Percentiles rank a stretch among this genome's conserved stretches.
Evolutionary conservation across 179 eudicot species (phyloP).

Genomic region (Drosera spatulata): DNA sequence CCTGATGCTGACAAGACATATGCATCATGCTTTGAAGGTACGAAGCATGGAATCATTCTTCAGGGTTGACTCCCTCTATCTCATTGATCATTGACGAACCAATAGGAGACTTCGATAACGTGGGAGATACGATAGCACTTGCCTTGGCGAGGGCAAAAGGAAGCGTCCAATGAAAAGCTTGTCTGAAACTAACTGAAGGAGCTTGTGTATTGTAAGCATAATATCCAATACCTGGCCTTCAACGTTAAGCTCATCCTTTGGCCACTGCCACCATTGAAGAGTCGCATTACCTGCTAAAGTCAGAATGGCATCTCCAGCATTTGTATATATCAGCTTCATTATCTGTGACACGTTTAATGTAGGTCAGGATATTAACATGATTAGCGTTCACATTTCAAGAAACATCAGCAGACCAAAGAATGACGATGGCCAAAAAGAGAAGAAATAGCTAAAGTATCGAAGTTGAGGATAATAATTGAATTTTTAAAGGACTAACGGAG

Average conservation of each 20-base stretch:
- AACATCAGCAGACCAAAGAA: too few relatives aligned
- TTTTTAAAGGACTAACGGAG: too few relatives aligned
- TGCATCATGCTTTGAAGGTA: slow-evolving; percentile 92
- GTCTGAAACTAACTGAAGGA: background rate
- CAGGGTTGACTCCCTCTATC: slow-evolving; percentile 55
- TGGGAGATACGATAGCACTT: slow-evolving; percentile 68
- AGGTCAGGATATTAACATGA: too few relatives aligned
- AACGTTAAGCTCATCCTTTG: slow-evolving; percentile 60
- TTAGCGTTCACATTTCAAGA: too few relatives aligned
- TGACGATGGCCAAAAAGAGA: too few relatives aligned
- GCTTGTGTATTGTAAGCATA: background rate
- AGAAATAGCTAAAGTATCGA: too few relatives aligned
- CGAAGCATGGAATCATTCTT: slow-evolving; percentile 89
- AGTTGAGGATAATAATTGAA: too few relatives aligned
- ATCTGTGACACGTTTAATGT: slow-evolving; percentile 54
- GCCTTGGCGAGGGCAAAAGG: slow-evolving; percentile 34
- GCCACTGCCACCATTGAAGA: slow-evolving; percentile 98
- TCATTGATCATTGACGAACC: slow-evolving; percentile 94
- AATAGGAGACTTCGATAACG: slow-evolving; percentile 88
- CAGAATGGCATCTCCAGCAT: slow-evolving; percentile 79
- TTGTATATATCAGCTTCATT: slow-evolving; percentile 81
- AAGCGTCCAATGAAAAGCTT: background rate
- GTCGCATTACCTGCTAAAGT: slow-evolving; percentile 86
- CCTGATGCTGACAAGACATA: slow-evolving; percentile 99
- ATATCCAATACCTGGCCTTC: slow-evolving; percentile 59